Evolutionary conservation across 805 yeast species (phyloP), one percentile per base, ranked within the genome.

Genomic region (Ogataea ramenticola): DNA sequence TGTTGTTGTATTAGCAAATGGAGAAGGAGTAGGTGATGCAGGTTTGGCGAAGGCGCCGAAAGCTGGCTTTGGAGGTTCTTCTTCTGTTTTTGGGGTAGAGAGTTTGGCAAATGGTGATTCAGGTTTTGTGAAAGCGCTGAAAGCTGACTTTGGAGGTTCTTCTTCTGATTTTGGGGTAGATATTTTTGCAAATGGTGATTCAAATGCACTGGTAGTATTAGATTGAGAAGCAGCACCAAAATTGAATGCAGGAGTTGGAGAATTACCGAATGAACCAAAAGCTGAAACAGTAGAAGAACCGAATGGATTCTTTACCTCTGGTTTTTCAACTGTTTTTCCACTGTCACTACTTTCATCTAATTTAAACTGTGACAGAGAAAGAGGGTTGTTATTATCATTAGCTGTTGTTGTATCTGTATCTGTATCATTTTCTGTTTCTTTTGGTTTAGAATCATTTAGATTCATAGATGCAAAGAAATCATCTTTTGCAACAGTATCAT

Each of bases 171-270:
- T n/a, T n/a, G n/a, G n/a, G n/a, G n/a, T n/a, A n/a, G n/a, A n/a
- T n/a, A n/a, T n/a, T n/a, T 26, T 10, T 8, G 27, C 27, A 26
- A 26, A 26, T 26, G 27, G 27, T 26, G 27, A 26, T 26, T 26
- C n/a, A n/a, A n/a, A n/a, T n/a, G n/a, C n/a, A n/a, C n/a, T n/a
- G n/a, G 17, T 4, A 7, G 5, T 17, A 11, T 32, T 26, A 2
- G 47, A 30, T 36, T 36, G 24, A 17, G 43, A 9, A n/a, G 39
- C 30, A 35, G 24, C 33, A 10, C 56, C 59, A 49, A 57, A 55
- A 9, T 50, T 44, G 32, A 54, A 33, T 14, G 57, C 17, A 22
- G 9, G 43, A 21, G 20, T 19, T 16, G 20, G 15, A n/a, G 42
- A 31, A 15, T 32, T 40, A 26, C 42, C 42, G 20, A 40, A 40